Evolutionary conservation across 805 yeast genomes (phyloP).

Genomic region (Ogataea kodamae): DNA sequence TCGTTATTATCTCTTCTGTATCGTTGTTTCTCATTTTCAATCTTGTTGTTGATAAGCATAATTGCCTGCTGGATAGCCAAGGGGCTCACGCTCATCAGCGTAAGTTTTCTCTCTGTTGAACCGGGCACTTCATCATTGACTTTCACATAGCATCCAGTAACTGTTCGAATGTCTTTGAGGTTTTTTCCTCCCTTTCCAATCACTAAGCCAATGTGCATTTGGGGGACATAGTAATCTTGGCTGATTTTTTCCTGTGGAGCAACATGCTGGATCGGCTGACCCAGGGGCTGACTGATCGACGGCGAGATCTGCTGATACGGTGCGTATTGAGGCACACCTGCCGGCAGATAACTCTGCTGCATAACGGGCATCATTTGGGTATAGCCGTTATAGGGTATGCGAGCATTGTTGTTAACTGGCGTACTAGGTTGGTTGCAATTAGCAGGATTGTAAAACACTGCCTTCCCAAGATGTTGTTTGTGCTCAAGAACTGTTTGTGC

Average conservation of each 20-base stretch:
- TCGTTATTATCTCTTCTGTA: conserved; percentile 25
- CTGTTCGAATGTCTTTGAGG: conserved; percentile 70
- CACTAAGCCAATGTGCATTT: conserved; percentile 74
- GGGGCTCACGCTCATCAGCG: conserved; percentile 59
- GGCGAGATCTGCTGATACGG: conserved; percentile 14
- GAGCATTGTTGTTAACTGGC: conserved; percentile 18
- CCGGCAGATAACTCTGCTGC: conserved; percentile 22
- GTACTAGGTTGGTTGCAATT: conserved; percentile 33
- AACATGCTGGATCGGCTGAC: conserved; percentile 5
- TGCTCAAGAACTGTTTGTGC: conserved; percentile 66
- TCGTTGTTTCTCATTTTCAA: conserved; percentile 55
- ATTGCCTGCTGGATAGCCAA: conserved; percentile 71
- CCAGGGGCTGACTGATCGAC: conserved; percentile 12
- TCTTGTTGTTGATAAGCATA: conserved; percentile 65
- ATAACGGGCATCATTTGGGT: conserved; percentile 29
- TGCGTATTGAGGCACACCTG: conserved; percentile 8
- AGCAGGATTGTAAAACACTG: conserved; percentile 58
- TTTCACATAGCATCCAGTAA: conserved; percentile 71
- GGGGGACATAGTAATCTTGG: conserved; percentile 74
- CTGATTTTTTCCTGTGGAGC: conserved; percentile 46
- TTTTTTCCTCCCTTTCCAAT: conserved; percentile 86
- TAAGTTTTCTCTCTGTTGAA: conserved; percentile 56
- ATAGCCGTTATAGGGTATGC: conserved; percentile 14
- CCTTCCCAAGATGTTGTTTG: conserved; percentile 53
- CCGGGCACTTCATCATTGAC: conserved; percentile 60